These are phyloP conservation scores for Poronia punctata DNA, from an alignment of 495 filamentous ascomycete species.

Conservation along the genomic window DNA sequence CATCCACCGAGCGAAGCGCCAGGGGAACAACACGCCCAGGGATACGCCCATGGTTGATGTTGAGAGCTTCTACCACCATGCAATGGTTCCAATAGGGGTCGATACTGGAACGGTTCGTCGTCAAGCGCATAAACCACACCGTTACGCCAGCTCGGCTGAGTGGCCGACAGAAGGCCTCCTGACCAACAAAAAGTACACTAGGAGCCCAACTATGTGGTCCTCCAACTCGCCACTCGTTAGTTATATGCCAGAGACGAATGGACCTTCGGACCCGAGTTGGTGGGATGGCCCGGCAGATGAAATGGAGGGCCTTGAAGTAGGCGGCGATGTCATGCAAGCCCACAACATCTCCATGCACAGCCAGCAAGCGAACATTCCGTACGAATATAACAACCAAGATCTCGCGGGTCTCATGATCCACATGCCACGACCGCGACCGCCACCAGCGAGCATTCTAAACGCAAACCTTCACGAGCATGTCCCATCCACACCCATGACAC, in stretches of 20 bases:
- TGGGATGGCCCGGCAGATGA: slow-evolving; percentile 25
- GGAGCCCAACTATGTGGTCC: slow-evolving; percentile 13
- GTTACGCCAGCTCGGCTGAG: slow-evolving; percentile 23
- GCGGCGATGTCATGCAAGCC: slow-evolving; percentile 3
- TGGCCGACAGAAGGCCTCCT: slow-evolving; percentile 24
- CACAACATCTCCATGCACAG: slow-evolving; percentile 17
- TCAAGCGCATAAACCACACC: slow-evolving; percentile 9
- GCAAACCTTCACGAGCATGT: slow-evolving; percentile 11
- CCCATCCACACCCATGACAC: slow-evolving; percentile 1
- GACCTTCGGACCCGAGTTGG: slow-evolving; percentile 15
- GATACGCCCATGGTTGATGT: slow-evolving; percentile 19
- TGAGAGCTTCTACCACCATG: slow-evolving; percentile 14
- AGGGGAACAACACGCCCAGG: slow-evolving; percentile 24
- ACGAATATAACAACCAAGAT: slow-evolving; percentile 25
- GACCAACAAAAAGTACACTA: slow-evolving; percentile 10
- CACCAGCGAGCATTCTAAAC: slow-evolving; percentile 14
- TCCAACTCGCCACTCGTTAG: slow-evolving; percentile 7
- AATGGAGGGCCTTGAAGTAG: no score
- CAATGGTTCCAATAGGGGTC: slow-evolving; percentile 8
- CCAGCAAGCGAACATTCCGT: slow-evolving; percentile 15
- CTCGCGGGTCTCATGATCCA: slow-evolving; percentile 36
- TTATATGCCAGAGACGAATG: slow-evolving; percentile 6
- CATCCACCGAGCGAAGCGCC: slow-evolving; percentile 11
- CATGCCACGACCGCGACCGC: slow-evolving; percentile 25
- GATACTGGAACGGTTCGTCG: slow-evolving; percentile 7